Percentiles rank a stretch among this genome's conserved stretches.
These are phyloP conservation scores for Termitomyces titanicus DNA, from an alignment of 768 basidiomycete species.

Conservation along the genomic window DNA sequence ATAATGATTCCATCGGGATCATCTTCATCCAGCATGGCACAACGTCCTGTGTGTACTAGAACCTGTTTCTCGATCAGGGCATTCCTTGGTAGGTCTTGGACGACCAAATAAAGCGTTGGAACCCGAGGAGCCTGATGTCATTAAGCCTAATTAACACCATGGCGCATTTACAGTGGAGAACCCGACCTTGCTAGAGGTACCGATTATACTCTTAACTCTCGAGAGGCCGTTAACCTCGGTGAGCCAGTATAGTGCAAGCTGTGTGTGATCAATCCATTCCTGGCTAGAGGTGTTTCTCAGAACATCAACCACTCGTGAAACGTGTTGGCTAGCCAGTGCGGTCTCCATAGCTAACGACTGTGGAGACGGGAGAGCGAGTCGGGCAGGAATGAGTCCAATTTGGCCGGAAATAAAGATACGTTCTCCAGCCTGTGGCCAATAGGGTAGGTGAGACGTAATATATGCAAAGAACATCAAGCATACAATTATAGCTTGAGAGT, in stretches of 20 bases:
- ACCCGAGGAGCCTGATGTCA: conserved; percentile 14
- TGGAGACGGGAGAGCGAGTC: conserved; percentile 62
- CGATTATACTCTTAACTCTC: conserved; percentile 38
- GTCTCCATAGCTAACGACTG: conserved; percentile 58
- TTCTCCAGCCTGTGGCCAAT: conserved; percentile 53
- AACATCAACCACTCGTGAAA: conserved; percentile 59
- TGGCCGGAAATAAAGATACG: conserved; percentile 92
- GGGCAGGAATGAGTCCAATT: conserved; percentile 83
- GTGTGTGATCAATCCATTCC: conserved; percentile 59
- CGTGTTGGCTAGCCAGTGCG: conserved; percentile 80
- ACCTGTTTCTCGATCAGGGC: conserved; percentile 79
- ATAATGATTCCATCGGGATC: conserved; percentile 34
- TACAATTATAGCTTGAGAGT: conserved; percentile 89
- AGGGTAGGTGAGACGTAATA: neutral
- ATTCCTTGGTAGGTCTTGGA: conserved; percentile 65
- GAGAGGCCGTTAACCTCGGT: conserved; percentile 32
- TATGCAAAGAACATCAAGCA: conserved; percentile 20
- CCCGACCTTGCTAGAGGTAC: conserved; percentile 17
- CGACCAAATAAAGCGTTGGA: conserved; percentile 55
- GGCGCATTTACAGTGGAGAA: neutral
- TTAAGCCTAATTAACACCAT: neutral
- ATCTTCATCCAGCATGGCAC: conserved; percentile 41
- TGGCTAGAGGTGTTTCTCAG: conserved; percentile 51
- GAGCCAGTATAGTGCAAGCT: conserved; percentile 76
- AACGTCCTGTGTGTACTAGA: conserved; percentile 64